Evolutionary conservation across 31 red algal genomes (phyloP).

Genomic region (Porphyra umbilicalis): DNA sequence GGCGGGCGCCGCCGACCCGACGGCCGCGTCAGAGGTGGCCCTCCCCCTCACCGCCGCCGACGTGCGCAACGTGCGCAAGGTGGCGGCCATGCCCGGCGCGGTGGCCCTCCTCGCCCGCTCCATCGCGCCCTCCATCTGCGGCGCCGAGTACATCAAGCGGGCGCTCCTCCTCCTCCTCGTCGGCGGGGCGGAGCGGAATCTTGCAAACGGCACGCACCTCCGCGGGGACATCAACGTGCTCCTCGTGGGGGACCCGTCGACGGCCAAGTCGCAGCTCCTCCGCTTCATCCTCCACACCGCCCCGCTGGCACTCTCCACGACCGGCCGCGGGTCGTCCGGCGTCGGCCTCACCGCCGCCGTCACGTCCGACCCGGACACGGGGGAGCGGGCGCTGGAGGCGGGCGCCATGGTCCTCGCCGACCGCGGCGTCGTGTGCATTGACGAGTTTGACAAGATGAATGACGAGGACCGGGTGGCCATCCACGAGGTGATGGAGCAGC

Average conservation of each 20-base stretch:
- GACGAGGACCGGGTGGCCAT: slow-evolving; percentile 99
- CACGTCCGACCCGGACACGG: slow-evolving; percentile 87
- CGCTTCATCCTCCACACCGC: slow-evolving; percentile 87
- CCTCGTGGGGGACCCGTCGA: slow-evolving; percentile 94
- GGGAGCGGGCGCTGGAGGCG: slow-evolving; percentile 91
- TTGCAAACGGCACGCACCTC: slow-evolving; percentile 86
- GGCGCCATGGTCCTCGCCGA: slow-evolving; percentile 99
- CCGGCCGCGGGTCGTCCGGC: slow-evolving; percentile 89
- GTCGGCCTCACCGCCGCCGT: slow-evolving; percentile 98
- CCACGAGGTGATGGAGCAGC: slow-evolving; percentile 97
- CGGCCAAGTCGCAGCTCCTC: slow-evolving; percentile 93
- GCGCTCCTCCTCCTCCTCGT: slow-evolving; percentile 77
- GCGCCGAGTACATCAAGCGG: slow-evolving; percentile 85
- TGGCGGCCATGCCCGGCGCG: slow-evolving; percentile 48
- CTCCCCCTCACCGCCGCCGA: slow-evolving; percentile 61
- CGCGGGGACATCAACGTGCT: slow-evolving; percentile 98
- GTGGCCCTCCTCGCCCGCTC: slow-evolving; percentile 59
- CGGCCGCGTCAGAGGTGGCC: slow-evolving; percentile 12
- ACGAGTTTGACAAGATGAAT: slow-evolving; percentile 99
- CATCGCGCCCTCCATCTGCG: slow-evolving; percentile 94
- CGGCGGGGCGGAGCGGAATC: slow-evolving; percentile 79
- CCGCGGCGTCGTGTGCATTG: slow-evolving; percentile 96
- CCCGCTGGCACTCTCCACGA: slow-evolving; percentile 89
- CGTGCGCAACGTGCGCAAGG: slow-evolving; percentile 67
- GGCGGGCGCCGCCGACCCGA: not conserved